phyloP scores from a whole-genome alignment of 768 basidiomycete species.

The Lenzites betulinus region DNA sequence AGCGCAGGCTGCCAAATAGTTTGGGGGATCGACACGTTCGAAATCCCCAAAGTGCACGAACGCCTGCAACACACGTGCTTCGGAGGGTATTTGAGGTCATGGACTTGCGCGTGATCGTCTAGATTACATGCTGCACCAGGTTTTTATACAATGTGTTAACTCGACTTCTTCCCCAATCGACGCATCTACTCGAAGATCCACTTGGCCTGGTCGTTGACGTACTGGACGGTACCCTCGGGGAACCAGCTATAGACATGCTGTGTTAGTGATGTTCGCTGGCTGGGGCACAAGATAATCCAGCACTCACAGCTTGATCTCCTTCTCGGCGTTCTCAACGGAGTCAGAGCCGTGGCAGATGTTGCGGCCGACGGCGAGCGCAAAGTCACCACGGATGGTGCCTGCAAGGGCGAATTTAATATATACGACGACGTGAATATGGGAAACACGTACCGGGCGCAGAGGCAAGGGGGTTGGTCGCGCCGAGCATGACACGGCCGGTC shows the following conservation, averaged over 20 bases:
- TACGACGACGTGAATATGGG: background rate
- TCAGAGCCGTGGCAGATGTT: constrained; percentile 95
- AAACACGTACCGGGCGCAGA: constrained; percentile 76
- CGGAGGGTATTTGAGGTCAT: constrained; percentile 5
- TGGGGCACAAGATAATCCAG: background rate
- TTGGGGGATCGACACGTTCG: background rate
- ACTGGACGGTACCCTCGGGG: constrained; percentile 82
- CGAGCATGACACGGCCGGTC: constrained; percentile 95
- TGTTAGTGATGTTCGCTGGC: constrained; percentile 16
- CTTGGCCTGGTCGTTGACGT: constrained; percentile 58
- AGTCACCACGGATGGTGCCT: constrained; percentile 98
- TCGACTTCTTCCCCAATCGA: constrained; percentile 13
- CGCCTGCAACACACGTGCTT: background rate
- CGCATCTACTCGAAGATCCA: constrained; percentile 79
- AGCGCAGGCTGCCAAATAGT: no score
- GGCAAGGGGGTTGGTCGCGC: constrained; percentile 93
- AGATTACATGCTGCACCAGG: constrained; percentile 14
- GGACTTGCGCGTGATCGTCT: constrained; percentile 9
- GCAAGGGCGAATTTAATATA: background rate
- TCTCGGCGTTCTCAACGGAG: constrained; percentile 85
- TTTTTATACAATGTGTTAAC: background rate
- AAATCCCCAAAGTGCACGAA: background rate
- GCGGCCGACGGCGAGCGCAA: constrained; percentile 89
- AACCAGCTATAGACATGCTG: constrained; percentile 66
- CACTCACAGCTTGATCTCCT: constrained; percentile 90